Evolutionary conservation across 495 filamentous ascomycete genomes (phyloP), one percentile per base, ranked within the genome.

Genomic region (Aspergillus cavernicola): DNA sequence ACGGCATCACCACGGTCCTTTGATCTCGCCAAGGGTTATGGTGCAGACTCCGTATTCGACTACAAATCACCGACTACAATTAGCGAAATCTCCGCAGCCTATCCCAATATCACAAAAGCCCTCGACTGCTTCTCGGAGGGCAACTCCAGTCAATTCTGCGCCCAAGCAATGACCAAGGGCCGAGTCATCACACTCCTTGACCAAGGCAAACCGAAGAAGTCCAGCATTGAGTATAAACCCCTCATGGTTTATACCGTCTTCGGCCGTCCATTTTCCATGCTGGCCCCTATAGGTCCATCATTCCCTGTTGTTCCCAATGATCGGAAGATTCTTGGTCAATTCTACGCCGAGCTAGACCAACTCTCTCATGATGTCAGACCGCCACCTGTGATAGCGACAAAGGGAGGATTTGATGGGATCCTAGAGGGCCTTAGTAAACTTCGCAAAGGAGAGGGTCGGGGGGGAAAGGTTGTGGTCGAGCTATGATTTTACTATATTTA

Each of bases 1-100:
- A 74, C 70, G 9, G 59, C 62, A 16, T 68, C 65, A 16, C 50
- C 59, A 13, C 55, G 52, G 3, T 72, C 73, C 13, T 59, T 67
- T 29, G 64, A 63, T 12, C 60, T 62, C 16, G 68, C 70, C 5
- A 68, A 66, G 43, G 19, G 45, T 3, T 62, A 68, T 19, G 75
- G 73, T 12, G 75, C 73, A 1, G 58, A 51, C 18, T 26, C 58
- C 1, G 60, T 62, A 2, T 71, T 71, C 49, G 69, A 78, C 35
- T 38, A 38, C 15, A 44, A 40, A 36, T 29, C 44, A 24, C 46
- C 51, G 19, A 39, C 53, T 24, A n/a, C n/a, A n/a, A 8, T 8
- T 4, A 16, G 16, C 13, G 35, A 38, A 2, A 38, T 38, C n/a
- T 16, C 10, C 22, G 42, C 28, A 15, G 62, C 40, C 2, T 60